Evolutionary conservation across 352 stramenopile genomes (phyloP).

Genomic region (Globisporangium canariense): DNA sequence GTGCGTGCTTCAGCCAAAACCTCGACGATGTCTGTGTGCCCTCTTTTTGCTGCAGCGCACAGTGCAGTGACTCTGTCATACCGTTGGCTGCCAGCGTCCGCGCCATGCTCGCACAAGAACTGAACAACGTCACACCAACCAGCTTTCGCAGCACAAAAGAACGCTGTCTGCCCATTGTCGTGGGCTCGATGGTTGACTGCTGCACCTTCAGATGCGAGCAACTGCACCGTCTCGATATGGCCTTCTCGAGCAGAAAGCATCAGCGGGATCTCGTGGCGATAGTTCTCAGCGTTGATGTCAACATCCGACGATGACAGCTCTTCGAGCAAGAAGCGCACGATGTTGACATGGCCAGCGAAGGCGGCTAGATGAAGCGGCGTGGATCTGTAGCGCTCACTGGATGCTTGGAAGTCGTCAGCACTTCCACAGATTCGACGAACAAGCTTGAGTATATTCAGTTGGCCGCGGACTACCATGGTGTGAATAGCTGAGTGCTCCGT

Average conservation of each 20-base stretch:
- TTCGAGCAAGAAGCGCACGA: neutral
- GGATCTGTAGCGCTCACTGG: neutral
- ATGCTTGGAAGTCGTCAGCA: neutral
- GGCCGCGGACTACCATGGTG: neutral
- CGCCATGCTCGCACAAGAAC: constrained; percentile 4
- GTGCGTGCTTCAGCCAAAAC: neutral
- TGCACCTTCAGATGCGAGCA: neutral
- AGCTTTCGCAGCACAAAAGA: neutral
- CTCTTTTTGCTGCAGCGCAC: neutral
- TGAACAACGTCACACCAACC: neutral
- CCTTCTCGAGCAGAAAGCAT: neutral
- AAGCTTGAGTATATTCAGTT: neutral
- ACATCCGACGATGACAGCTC: neutral
- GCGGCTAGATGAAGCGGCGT: neutral
- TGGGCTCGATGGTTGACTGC: neutral
- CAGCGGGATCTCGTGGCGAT: neutral
- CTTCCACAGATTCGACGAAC: neutral
- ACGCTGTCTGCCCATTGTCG: neutral
- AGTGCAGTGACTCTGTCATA: neutral
- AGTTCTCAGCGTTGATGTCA: neutral
- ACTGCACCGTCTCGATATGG: neutral
- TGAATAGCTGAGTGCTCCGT: neutral
- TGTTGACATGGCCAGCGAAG: neutral
- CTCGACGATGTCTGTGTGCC: neutral
- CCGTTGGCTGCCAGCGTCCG: neutral